Evolutionary conservation across 2,329 filamentous ascomycete genomes (phyloP).

Genomic region (Chlorencoelia australis): DNA sequence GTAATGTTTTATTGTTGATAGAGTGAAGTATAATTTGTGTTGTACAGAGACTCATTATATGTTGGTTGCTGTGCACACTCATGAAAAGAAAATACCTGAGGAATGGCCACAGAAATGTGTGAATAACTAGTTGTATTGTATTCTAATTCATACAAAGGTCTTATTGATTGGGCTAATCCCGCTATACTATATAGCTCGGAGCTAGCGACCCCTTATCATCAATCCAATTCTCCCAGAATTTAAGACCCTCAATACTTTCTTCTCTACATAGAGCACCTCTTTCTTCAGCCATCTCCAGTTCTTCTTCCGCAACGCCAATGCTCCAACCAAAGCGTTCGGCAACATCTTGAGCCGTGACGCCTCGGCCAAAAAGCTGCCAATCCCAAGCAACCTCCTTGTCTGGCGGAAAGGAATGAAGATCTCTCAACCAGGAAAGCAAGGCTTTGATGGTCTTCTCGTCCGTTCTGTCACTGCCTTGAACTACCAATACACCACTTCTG

Average conservation of each 20-base stretch:
- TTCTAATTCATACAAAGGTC: no score
- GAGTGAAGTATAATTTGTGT: no score
- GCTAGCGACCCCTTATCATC: conserved; percentile 3
- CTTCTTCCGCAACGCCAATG: conserved; percentile 87
- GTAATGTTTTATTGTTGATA: no score
- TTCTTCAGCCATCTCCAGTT: conserved; percentile 96
- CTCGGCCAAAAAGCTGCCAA: conserved; percentile 66
- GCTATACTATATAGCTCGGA: no score
- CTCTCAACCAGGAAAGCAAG: conserved; percentile 66
- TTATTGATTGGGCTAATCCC: no score
- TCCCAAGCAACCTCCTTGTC: conserved; percentile 62
- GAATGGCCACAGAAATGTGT: no score
- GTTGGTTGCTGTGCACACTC: no score
- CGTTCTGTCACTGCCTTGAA: conserved; percentile 77
- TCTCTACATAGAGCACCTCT: conserved; percentile 79
- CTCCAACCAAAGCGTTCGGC: conserved; percentile 95
- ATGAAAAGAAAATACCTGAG: no score
- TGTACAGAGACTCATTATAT: no score
- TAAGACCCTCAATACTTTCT: conserved; percentile 79
- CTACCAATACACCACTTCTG: conserved; percentile 87
- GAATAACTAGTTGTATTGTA: no score
- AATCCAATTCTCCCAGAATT: conserved; percentile 79
- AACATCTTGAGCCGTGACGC: conserved; percentile 80
- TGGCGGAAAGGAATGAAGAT: conserved; percentile 57
- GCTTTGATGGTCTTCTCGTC: conserved; percentile 81